Conservation (phyloP, 1,139 yeast species). For the Geotrichum australiense region DNA sequence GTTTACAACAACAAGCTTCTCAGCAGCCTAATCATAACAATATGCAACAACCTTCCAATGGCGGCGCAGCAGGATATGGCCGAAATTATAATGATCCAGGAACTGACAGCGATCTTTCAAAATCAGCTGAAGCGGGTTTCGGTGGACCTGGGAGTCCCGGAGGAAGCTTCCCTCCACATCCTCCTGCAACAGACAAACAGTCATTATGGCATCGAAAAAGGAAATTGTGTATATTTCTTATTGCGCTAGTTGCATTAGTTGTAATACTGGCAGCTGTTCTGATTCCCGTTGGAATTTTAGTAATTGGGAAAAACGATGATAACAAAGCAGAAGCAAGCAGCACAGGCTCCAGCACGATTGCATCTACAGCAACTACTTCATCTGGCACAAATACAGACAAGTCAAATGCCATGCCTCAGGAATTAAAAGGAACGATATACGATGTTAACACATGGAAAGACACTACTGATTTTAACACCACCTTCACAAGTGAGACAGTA, state of each 20-base stretch:
- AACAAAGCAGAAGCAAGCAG: neutral
- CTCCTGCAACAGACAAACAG: neutral
- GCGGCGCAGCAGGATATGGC: too few species aligned
- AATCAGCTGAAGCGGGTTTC: neutral
- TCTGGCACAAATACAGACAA: conserved; percentile 5
- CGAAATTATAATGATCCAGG: too few species aligned
- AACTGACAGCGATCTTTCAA: too few species aligned
- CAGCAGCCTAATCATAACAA: too few species aligned
- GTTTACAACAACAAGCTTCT: too few species aligned
- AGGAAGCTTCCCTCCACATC: neutral
- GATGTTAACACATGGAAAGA: conserved; percentile 35
- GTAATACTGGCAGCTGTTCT: conserved; percentile 28
- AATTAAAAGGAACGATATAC: conserved; percentile 27
- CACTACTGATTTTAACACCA: conserved; percentile 32
- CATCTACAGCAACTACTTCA: neutral
- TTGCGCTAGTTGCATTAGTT: conserved; percentile 20
- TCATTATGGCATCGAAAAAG: conserved; percentile 16
- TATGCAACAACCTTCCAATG: too few species aligned
- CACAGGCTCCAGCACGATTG: conserved; percentile 4
- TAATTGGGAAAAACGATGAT: conserved; percentile 21
- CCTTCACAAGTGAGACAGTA: conserved; percentile 33
- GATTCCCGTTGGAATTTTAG: conserved; percentile 31
- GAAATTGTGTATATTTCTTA: conserved; percentile 18
- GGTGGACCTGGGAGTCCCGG: conserved; percentile 1
- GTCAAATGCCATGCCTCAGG: conserved; percentile 22